Evolutionary conservation across 495 filamentous ascomycete species (phyloP).

Genomic region (Parmelia sp.): DNA sequence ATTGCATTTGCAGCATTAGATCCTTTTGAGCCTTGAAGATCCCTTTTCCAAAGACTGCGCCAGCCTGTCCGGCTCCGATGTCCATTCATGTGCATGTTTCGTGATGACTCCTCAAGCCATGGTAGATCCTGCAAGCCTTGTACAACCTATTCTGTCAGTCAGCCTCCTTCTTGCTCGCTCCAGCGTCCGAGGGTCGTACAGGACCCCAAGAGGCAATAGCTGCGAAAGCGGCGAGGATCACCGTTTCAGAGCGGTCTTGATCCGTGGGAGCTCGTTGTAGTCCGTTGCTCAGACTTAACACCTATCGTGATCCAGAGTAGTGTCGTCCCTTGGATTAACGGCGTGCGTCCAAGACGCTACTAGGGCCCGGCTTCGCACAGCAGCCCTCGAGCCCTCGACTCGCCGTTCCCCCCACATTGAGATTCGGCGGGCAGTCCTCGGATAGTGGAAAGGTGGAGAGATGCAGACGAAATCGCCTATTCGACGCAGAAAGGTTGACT

Average conservation of each 20-base stretch:
- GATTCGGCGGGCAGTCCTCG: neutral
- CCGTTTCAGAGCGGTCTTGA: neutral
- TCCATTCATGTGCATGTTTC: neutral
- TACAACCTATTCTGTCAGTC: neutral
- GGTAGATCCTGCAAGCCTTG: constrained; percentile 8
- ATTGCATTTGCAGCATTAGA: constrained; percentile 23
- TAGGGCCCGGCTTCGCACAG: neutral
- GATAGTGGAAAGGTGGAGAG: neutral
- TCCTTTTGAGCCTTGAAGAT: constrained; percentile 17
- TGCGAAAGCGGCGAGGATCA: neutral
- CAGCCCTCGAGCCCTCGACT: neutral
- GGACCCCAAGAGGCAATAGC: neutral
- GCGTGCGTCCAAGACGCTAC: neutral
- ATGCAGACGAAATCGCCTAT: neutral
- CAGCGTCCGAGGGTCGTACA: neutral
- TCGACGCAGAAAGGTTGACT: neutral
- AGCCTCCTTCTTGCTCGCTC: neutral
- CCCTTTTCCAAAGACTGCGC: constrained; percentile 5
- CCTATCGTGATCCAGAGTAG: constrained; percentile 8
- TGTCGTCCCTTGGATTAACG: neutral
- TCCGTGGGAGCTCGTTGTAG: neutral
- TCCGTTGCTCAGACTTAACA: neutral
- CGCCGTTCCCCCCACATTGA: neutral
- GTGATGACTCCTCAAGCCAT: constrained; percentile 9
- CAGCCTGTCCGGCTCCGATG: constrained; percentile 3